Base-by-base conservation (phyloP, 164 flowering plant species). In the Umbilicus rupestris region DNA sequence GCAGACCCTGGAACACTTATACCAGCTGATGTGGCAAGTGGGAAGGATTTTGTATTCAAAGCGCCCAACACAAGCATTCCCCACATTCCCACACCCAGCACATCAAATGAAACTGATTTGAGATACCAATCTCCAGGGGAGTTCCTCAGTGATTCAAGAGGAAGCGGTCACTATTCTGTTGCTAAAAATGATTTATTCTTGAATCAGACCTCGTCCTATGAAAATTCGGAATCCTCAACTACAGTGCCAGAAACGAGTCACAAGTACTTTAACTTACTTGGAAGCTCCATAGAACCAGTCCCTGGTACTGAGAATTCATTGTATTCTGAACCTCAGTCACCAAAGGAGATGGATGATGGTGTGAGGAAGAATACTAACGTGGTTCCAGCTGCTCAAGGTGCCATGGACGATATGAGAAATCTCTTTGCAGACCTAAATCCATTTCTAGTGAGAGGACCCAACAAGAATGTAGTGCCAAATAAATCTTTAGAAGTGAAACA, bases 341-440 rank as follows among this genome's bases (percentile, higher is more conserved):
- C 74, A 49, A 69, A 72, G 73, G 70, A 69, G 63, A 78, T 66
- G 71, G 80, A 78, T 70, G 86, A 80, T 78, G 82, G 79, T 66
- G 50, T 60, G 62, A 86, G 88, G 73, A 79, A 78, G 74, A 83
- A 89, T 73, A 65, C 79, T 52, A 89, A 85, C 71, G 80, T 78
- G 8, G 82, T 81, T 55, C 94, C 96, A 33, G 79, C 79, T 75
- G 59, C 73, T 44, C 88, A 78, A 66, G 79, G 74, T 63, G 75
- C 50, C 67, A 26, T 59, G 26, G 91, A 87, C 55, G 89, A 92
- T 65, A 55, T 87, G 1, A 83, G 76, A 70, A 76, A 84, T 74
- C 96, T 92, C 60, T 95, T 95, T 81, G 89, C 94, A 30, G 99
- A 95, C 70, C 88, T 95, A 64, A 91, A 95, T 76, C 99, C 99